phyloP scores from a whole-genome alignment of 179 eudicot species.

The Corrigiola litoralis region DNA sequence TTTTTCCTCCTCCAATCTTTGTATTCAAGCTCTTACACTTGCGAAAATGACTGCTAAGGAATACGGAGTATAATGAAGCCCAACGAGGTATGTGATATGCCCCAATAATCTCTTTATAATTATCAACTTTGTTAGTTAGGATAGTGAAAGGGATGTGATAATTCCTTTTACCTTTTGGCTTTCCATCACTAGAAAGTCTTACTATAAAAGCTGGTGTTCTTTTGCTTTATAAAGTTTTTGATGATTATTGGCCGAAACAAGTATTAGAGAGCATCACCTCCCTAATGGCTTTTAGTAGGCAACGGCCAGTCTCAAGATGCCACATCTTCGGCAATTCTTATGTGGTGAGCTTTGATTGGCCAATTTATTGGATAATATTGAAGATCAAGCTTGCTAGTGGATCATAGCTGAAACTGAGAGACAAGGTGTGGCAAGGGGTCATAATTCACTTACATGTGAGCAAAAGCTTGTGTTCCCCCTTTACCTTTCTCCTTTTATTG shows the following conservation, averaged over 20 bases:
- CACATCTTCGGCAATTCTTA: not conserved
- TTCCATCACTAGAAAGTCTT: conserved; percentile 24
- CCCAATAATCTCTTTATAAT: conserved; percentile 1
- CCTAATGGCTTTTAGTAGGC: not conserved
- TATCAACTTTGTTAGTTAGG: conserved; percentile 21
- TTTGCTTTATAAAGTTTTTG: conserved; percentile 33
- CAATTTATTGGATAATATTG: not conserved
- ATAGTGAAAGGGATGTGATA: conserved; percentile 18
- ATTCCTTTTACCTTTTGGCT: conserved; percentile 17
- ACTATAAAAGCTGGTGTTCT: conserved; percentile 16
- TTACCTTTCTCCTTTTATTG: conserved; percentile 1
- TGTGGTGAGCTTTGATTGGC: conserved; percentile 12
- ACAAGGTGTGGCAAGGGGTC: conserved; percentile 30
- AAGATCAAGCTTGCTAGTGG: not conserved
- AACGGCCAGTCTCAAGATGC: not conserved
- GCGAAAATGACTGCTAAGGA: conserved; percentile 16
- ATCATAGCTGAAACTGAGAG: conserved; percentile 4
- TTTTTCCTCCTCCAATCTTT: not conserved
- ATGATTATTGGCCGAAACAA: conserved; percentile 11
- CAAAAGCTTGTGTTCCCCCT: conserved; percentile 20
- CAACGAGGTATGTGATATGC: not conserved
- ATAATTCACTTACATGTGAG: conserved; percentile 34
- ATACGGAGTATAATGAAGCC: not conserved
- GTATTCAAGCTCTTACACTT: not conserved
- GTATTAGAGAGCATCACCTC: conserved; percentile 4